A percentile compares a stretch with the other conserved stretches of the same genome.
These are phyloP conservation scores for Tylopilus rubrobrunneus DNA, from an alignment of 768 basidiomycete genomes.

Conservation along the genomic window DNA sequence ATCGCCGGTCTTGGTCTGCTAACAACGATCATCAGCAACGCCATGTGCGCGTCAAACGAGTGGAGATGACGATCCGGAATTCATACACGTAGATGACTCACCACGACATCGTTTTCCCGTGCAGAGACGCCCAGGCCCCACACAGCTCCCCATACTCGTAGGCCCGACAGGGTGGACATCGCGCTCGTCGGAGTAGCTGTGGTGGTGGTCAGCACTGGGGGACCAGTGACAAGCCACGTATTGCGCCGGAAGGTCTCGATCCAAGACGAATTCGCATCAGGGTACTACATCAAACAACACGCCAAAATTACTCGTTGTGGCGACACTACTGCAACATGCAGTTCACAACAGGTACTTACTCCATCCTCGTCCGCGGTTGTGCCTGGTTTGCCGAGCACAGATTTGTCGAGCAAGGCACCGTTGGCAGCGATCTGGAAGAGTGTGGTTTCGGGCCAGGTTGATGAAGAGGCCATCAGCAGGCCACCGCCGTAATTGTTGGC, in stretches of 20 bases:
- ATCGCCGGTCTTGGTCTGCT: no score
- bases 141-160: constrained; percentile 16
- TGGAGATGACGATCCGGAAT: background rate
- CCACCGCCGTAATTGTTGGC: background rate
- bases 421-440: constrained; percentile 50
- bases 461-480: constrained; percentile 49
- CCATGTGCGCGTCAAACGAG: constrained; percentile 34
- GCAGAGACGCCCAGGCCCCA: background rate
- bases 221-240: constrained; percentile 32
- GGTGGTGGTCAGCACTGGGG: background rate
- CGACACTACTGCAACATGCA: background rate
- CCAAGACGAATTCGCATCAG: constrained; percentile 38
- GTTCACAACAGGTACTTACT: constrained; percentile 37
- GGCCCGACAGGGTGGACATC: constrained; percentile 12
- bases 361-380: constrained; percentile 54
- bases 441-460: constrained; percentile 58
- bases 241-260: constrained; percentile 36
- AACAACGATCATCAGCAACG: no score
- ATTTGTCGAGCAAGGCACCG: constrained; percentile 44
- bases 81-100: background rate
- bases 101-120: background rate
- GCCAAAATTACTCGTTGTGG: background rate
- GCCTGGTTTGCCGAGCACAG: constrained; percentile 56
- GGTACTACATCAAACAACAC: constrained; percentile 26
- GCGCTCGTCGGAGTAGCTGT: background rate